A percentile compares a stretch with the other conserved stretches of the same genome.
phyloP scores from a whole-genome alignment of 2,329 filamentous ascomycete genomes.

The Colletotrichum horii region DNA sequence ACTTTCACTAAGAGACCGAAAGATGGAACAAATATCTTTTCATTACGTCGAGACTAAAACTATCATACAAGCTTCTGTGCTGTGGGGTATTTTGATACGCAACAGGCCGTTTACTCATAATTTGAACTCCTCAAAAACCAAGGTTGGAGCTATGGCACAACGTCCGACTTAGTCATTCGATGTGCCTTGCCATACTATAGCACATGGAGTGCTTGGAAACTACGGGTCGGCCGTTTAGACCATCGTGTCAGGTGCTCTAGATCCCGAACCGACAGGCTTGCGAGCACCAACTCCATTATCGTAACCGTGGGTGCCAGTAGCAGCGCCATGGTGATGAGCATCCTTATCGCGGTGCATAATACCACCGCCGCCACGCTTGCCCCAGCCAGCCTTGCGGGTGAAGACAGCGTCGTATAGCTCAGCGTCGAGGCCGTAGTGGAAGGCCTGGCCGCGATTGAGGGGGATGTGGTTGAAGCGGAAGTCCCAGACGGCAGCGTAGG shows the following conservation, averaged over 20 bases:
- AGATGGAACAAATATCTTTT: too few relatives aligned
- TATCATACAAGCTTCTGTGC: background rate
- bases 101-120: background rate
- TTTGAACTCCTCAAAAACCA: background rate
- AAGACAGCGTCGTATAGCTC: constrained; percentile 61
- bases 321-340: background rate
- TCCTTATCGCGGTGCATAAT: constrained; percentile 27
- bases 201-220: rapidly evolving
- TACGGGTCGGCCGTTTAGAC: background rate
- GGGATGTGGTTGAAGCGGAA: constrained; percentile 71
- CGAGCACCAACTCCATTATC: background rate
- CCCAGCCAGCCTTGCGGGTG: constrained; percentile 67
- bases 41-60: background rate
- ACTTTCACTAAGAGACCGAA: too few relatives aligned
- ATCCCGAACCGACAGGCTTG: constrained; percentile 15
- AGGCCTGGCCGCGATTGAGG: constrained; percentile 61
- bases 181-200: background rate
- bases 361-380: constrained; percentile 30
- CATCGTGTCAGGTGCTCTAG: constrained; percentile 3
- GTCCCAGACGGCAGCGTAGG: constrained; percentile 72
- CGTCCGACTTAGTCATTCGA: background rate
- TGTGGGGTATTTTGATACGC: background rate
- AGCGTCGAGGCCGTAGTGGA: constrained; percentile 50
- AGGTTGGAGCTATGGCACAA: rapidly evolving
- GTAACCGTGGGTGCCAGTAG: background rate